Evolutionary conservation across 148 eudicot species (phyloP).

Genomic region (Selenicereus undatus): DNA sequence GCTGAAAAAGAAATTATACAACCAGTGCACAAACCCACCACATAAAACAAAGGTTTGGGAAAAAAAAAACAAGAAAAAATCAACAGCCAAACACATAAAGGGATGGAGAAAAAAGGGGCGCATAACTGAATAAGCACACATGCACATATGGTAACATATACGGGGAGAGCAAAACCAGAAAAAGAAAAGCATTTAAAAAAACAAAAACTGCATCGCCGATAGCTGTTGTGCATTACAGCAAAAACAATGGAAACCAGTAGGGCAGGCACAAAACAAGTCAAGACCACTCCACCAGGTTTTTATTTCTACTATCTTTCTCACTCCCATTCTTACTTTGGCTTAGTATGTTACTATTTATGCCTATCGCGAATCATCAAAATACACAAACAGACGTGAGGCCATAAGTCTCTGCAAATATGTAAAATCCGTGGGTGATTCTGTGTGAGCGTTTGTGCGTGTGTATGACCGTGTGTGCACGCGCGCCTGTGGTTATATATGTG

Average conservation of each 20-base stretch:
- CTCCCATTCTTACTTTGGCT: neutral
- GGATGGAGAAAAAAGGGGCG: neutral
- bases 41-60: neutral
- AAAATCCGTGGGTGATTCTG: too few relatives aligned
- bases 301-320: neutral
- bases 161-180: neutral
- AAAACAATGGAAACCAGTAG: neutral
- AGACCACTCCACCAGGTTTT: neutral
- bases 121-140: too few relatives aligned
- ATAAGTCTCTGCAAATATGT: too few relatives aligned
- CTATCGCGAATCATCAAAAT: neutral
- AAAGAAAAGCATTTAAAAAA: neutral
- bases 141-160: too few relatives aligned
- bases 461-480: too few relatives aligned
- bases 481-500: too few relatives aligned
- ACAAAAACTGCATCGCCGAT: neutral
- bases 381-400: too few relatives aligned
- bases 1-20: conserved; percentile 14
- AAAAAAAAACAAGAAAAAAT: neutral
- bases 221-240: neutral
- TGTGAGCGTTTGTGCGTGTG: too few relatives aligned
- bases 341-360: neutral
- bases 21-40: neutral
- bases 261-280: neutral
- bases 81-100: neutral